These are phyloP conservation scores for Hanseniaspora gamundiae DNA, from an alignment of 1,139 yeast genomes.

Conservation along the genomic window DNA sequence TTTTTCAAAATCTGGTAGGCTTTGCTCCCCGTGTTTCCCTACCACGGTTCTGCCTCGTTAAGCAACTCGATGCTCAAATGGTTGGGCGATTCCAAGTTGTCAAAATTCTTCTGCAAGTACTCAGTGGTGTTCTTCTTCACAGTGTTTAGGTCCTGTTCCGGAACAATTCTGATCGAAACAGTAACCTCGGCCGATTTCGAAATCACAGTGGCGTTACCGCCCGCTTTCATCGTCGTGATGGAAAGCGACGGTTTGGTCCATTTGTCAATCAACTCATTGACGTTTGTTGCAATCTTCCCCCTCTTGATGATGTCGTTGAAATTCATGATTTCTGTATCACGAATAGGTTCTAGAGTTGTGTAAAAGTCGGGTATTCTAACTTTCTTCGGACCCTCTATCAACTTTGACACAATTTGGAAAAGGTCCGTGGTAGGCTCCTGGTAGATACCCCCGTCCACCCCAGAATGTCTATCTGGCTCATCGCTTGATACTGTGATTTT, in stretches of 20 bases:
- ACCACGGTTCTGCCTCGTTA: constrained; percentile 93
- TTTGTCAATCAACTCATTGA: constrained; percentile 55
- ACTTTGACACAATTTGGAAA: constrained; percentile 53
- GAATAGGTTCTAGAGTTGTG: constrained; percentile 46
- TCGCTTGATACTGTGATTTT: constrained; percentile 58
- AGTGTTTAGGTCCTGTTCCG: constrained; percentile 60
- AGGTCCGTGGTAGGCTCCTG: constrained; percentile 86
- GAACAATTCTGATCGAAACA: constrained; percentile 76
- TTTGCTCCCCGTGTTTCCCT: constrained; percentile 69
- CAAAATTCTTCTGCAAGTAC: constrained; percentile 37
- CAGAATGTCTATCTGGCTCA: constrained; percentile 85
- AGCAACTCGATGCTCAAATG: constrained; percentile 44
- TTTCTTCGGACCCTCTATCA: constrained; percentile 46
- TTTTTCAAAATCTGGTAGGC: constrained; percentile 55
- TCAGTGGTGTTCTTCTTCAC: constrained; percentile 40
- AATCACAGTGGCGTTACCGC: constrained; percentile 79
- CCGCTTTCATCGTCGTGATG: constrained; percentile 79
- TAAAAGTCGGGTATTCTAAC: constrained; percentile 62
- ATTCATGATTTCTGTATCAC: constrained; percentile 41
- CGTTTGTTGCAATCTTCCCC: constrained; percentile 26
- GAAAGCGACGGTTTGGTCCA: constrained; percentile 92
- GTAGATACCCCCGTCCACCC: constrained; percentile 89
- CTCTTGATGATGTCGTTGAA: constrained; percentile 50
- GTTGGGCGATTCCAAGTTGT: constrained; percentile 44
- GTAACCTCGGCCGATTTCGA: constrained; percentile 72